Base-by-base conservation (phyloP, 345 rosid species). In the Hibiscus trionum region DNA sequence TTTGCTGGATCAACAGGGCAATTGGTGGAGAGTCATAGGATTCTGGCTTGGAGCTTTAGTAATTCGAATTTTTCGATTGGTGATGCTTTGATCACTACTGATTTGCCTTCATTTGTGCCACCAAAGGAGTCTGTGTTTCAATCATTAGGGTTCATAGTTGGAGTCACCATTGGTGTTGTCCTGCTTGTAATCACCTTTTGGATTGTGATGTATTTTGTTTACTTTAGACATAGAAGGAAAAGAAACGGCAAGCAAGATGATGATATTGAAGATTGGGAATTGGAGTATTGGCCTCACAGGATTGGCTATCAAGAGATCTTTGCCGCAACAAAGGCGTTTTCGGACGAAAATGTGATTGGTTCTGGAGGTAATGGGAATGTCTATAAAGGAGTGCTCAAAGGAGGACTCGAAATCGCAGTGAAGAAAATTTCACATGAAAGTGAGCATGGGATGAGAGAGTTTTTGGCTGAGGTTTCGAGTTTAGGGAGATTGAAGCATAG, bases 201-300 rank as follows among this genome's bases (percentile, higher is more conserved):
- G 5, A 35, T 73, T 76, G 24, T 57, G 47, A 62, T 64, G 11
- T 76, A 37, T 50, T 50, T 52, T 19, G 27, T 66, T 29, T 66
- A 33, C 24, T 42, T 10, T 31, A 37, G 62, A 55, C n/a, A 5
- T 29, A 57, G 62, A 39, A 21, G 46, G 39, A 85, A 76, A 65
- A 70, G 55, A 58, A 65, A 58, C 14, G 50, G 65, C 4, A 10
- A 4, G 73, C 52, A 70, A 47, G 75, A 72, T n/a, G 76, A 73
- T 12, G 76, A 70, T 47, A 31, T 68, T 31, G 84, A 78, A 76
- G 74, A 76, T 14, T 78, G 84, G 80, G 84, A 81, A 67, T 72
- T 76, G 76, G 78, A 78, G 74, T 81, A 81, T 65, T 81, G 80
- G 84, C 78, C 82, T 27, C 84, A 76, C 50, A 66, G 80, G 21